Evolutionary conservation across 306 rosid species (phyloP).

Genomic region (Trichosanthes truncata): DNA sequence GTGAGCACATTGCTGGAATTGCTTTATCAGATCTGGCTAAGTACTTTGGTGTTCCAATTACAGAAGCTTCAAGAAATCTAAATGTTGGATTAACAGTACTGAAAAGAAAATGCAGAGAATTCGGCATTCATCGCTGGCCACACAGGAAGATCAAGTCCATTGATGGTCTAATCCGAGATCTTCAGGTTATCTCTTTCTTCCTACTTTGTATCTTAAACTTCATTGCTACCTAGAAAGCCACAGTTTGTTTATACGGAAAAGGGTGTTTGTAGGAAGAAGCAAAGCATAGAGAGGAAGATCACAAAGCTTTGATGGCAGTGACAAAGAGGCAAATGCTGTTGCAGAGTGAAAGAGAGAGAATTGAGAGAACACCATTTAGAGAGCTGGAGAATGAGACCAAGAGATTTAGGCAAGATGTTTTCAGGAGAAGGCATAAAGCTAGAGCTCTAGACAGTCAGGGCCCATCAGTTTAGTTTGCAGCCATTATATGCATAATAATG

Average conservation of each 20-base stretch:
- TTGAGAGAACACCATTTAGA: slow-evolving; percentile 67
- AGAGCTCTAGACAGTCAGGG: slow-evolving; percentile 35
- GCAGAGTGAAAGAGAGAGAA: slow-evolving; percentile 60
- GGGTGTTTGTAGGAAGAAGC: slow-evolving; percentile 49
- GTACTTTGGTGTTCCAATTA: slow-evolving; percentile 73
- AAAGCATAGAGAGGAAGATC: slow-evolving; percentile 38
- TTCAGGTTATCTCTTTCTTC: slow-evolving; percentile 49
- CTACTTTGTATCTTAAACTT: slow-evolving; percentile 7
- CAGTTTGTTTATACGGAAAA: slow-evolving; percentile 7
- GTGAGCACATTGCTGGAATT: slow-evolving; percentile 50
- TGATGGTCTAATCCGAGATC: slow-evolving; percentile 74
- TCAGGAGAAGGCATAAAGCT: slow-evolving; percentile 83
- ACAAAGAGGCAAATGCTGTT: slow-evolving; percentile 63
- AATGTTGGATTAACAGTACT: slow-evolving; percentile 83
- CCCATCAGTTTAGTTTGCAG: slow-evolving; percentile 10
- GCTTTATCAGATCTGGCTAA: slow-evolving; percentile 66
- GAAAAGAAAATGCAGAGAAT: slow-evolving; percentile 83
- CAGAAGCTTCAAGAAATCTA: slow-evolving; percentile 67
- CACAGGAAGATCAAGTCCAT: slow-evolving; percentile 92
- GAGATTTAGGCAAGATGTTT: slow-evolving; percentile 85
- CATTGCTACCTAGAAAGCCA: background rate
- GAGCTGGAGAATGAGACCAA: slow-evolving; percentile 76
- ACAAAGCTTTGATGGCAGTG: slow-evolving; percentile 52
- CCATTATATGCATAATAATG: background rate
- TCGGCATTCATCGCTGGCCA: slow-evolving; percentile 92